Evolutionary conservation across 805 yeast species (phyloP).

Genomic region (Saccharomycopsis lassenensis): DNA sequence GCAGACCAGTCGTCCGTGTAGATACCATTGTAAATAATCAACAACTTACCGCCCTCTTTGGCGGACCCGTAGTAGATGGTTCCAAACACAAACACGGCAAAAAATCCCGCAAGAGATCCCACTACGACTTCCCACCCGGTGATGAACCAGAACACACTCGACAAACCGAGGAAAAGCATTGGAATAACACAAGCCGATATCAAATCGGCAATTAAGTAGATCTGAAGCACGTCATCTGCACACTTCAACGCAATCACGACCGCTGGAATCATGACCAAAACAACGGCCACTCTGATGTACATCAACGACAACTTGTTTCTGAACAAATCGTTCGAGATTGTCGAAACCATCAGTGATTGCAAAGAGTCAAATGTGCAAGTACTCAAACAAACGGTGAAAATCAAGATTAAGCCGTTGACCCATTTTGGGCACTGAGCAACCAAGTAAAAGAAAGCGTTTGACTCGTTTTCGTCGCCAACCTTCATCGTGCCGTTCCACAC

Average conservation of each 20-base stretch:
- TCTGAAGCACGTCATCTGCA: slow-evolving; percentile 75
- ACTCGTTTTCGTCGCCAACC: slow-evolving; percentile 34
- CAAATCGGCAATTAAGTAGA: slow-evolving; percentile 83
- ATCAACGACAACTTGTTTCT: slow-evolving; percentile 63
- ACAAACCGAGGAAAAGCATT: slow-evolving; percentile 67
- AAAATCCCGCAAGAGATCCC: slow-evolving; percentile 75
- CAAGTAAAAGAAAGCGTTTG: slow-evolving; percentile 59
- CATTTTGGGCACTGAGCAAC: slow-evolving; percentile 68
- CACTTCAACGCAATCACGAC: slow-evolving; percentile 74
- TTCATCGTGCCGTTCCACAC: slow-evolving; percentile 75
- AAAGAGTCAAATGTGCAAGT: slow-evolving; percentile 85
- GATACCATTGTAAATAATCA: slow-evolving; percentile 70
- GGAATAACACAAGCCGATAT: slow-evolving; percentile 84
- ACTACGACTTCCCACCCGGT: slow-evolving; percentile 71
- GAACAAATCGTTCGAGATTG: slow-evolving; percentile 82
- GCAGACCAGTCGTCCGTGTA: slow-evolving; percentile 85
- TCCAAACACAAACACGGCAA: slow-evolving; percentile 77
- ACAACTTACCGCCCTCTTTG: slow-evolving; percentile 61
- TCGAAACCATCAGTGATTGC: slow-evolving; percentile 80
- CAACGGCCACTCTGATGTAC: slow-evolving; percentile 60
- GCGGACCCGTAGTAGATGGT: slow-evolving; percentile 65
- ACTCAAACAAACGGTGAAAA: slow-evolving; percentile 62
- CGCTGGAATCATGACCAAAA: slow-evolving; percentile 74
- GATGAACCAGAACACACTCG: slow-evolving; percentile 53
- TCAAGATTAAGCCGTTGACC: slow-evolving; percentile 75